Base-by-base conservation (phyloP, 176 grass and related monocot species). In the Aegilops tauschii region DNA sequence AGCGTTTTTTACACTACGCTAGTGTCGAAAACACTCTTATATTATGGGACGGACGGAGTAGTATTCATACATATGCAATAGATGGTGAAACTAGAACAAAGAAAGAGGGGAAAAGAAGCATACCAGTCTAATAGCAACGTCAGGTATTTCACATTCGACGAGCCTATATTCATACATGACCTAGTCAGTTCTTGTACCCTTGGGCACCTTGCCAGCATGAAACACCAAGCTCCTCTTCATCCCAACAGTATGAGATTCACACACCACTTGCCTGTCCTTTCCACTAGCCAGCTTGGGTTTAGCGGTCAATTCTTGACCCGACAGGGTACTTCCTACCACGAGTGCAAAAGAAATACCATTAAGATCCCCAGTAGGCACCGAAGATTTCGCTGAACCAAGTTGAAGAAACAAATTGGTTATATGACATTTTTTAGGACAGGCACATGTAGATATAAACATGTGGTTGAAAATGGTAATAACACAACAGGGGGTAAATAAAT, bases 141-240 rank as follows among this genome's bases (percentile, higher is more conserved):
- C 76, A 76, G 80, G 78, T 76, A 95, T n/a, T 85, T 91, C 81
- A 30, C 82, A 28, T 16, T 94, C 90, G 59, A 92, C 86, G 58
- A 98, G 82, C 62, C 93, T 91, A 81, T 92, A 98, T 83, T 98
- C 96, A 79, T 95, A 90, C 96, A 95, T 98, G 47, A 95, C 87
- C 96, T 90, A 95, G 69, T 98, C 84, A 85, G 96, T 98, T 86
- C 96, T 93, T 52, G 81, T 69, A 65, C 93, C 93, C 74, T 76
- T 80, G 65, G 90, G 93, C 76, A 88, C 79, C 88, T 95, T 98
- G 66, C 91, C 93, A 83, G 66, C 36, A 78, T 98, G 96, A 73
- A 98, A 98, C 47, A 98, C 87, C 79, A 98, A 80, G 81, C 88
- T 94, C 78, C 91, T 95, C 84, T 93, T 98, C 90, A 90, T 94